These are phyloP conservation scores for Solanum ossicruentum DNA, from an alignment of 257 asterid genomes.

Conservation along the genomic window DNA sequence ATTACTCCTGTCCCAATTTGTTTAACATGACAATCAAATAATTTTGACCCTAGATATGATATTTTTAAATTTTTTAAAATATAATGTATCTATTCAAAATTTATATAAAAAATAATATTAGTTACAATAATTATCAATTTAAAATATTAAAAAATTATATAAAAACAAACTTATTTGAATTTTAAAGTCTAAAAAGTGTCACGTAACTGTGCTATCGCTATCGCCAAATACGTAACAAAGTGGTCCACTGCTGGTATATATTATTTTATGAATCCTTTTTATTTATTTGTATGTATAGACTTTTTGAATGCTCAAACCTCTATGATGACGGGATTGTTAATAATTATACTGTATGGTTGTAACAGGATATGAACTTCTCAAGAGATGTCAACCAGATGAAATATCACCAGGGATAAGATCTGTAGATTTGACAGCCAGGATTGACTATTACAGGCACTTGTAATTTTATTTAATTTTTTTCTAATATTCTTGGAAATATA, in stretches of 20 bases:
- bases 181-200: too few relatives aligned
- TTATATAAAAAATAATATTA: too few relatives aligned
- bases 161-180: too few relatives aligned
- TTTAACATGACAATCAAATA: too few relatives aligned
- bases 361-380: conserved; percentile 64
- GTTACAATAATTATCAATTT: too few relatives aligned
- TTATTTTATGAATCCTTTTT: neutral
- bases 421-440: conserved; percentile 43
- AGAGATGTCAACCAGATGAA: conserved; percentile 39
- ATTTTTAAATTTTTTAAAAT: too few relatives aligned
- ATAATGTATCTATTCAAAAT: too few relatives aligned
- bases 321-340: conserved; percentile 8
- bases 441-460: conserved; percentile 22
- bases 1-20: too few relatives aligned
- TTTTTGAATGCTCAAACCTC: neutral
- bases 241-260: conserved; percentile 13
- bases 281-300: neutral
- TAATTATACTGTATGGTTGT: conserved; percentile 16
- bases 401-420: conserved; percentile 69
- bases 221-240: neutral
- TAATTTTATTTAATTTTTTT: neutral
- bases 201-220: neutral
- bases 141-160: too few relatives aligned
- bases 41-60: too few relatives aligned
- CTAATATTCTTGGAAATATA: neutral